Evolutionary conservation across 2,329 filamentous ascomycete species (phyloP).

Genomic region (Xylaria hypoxylon): DNA sequence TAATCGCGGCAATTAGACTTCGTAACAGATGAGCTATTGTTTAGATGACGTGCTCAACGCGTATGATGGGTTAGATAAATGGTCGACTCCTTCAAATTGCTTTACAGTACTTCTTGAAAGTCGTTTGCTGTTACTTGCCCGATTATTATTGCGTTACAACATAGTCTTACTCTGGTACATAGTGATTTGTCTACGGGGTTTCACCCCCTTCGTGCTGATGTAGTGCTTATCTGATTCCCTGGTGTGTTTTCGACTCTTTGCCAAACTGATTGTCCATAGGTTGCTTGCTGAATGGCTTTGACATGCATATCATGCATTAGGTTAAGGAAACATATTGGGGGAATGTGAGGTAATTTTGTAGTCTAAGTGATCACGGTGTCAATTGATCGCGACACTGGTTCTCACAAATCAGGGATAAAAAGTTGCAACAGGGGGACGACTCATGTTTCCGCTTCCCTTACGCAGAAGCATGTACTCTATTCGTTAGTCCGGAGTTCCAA

Average conservation of each 20-base stretch:
- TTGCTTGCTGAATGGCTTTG: no score
- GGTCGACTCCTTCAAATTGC: no score
- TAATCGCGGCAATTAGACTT: neutral
- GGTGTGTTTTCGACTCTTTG: neutral
- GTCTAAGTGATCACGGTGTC: neutral
- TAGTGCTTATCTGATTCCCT: neutral
- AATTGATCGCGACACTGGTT: neutral
- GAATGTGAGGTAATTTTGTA: neutral
- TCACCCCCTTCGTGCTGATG: neutral
- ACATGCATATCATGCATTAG: neutral
- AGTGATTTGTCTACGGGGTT: neutral
- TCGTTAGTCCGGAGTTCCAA: slow-evolving; percentile 73
- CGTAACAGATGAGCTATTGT: neutral
- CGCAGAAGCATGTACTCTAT: slow-evolving; percentile 65
- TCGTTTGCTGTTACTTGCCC: no score
- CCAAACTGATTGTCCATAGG: no score
- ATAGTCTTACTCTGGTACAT: neutral
- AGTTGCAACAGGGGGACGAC: neutral
- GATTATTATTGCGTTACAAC: no score
- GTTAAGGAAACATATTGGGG: neutral
- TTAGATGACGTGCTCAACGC: neutral
- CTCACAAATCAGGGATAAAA: neutral
- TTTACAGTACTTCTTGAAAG: no score
- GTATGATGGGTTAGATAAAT: no score
- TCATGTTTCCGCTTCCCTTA: neutral